Conservation (phyloP, 176 grass and related monocot genomes). For the Carex kokanica region DNA sequence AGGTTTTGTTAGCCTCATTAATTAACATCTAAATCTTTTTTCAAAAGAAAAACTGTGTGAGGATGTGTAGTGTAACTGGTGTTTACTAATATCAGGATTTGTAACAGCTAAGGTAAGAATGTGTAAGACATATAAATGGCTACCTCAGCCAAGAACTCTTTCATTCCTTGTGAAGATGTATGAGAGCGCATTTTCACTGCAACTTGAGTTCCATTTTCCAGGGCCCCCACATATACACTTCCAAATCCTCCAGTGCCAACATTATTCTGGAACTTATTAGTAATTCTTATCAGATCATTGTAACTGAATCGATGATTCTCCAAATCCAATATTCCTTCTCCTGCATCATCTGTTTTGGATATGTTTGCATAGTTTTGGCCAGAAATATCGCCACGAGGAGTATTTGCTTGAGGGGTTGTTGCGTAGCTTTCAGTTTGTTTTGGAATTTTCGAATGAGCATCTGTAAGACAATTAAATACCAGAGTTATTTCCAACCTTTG, state of each 20-base stretch:
- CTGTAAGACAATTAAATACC: not conserved
- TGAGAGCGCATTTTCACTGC: conserved; percentile 26
- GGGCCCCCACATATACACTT: conserved; percentile 23
- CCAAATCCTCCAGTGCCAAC: conserved; percentile 49
- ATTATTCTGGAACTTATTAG: conserved; percentile 32
- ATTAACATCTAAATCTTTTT: not conserved
- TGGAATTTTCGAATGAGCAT: not conserved
- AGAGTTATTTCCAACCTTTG: not conserved
- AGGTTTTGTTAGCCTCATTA: not conserved
- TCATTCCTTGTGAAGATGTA: conserved; percentile 31
- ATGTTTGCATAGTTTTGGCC: not conserved
- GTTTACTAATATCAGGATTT: too few relatives aligned
- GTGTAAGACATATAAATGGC: not conserved
- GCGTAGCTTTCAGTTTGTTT: too few relatives aligned
- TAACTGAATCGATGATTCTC: conserved; percentile 46
- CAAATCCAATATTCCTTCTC: too few relatives aligned
- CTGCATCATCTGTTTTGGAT: not conserved
- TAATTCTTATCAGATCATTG: conserved; percentile 38
- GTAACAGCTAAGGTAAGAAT: too few relatives aligned
- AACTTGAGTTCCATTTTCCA: conserved; percentile 30
- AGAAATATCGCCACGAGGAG: not conserved
- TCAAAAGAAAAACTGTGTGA: too few relatives aligned
- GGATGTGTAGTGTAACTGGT: too few relatives aligned
- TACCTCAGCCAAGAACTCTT: conserved; percentile 42
- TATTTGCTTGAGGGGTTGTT: not conserved